Conservation (phyloP, 1,139 yeast species). For the Tardiomyces depauwii region DNA sequence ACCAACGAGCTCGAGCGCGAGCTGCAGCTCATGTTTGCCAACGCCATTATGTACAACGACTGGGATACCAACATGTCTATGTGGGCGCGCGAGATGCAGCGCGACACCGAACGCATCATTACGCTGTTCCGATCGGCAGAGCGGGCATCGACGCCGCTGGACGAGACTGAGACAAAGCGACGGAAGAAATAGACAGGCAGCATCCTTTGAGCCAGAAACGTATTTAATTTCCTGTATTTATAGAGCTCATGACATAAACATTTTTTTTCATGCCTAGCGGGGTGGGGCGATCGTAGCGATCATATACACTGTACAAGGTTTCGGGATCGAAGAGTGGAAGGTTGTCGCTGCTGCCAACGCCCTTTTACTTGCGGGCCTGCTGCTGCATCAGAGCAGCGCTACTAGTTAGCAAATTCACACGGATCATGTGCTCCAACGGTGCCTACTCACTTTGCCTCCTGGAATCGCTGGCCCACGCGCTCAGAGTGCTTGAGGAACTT, state of each 20-base stretch:
- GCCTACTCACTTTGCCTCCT: slow-evolving; percentile 69
- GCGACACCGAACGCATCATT: slow-evolving; percentile 25
- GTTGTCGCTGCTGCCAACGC: no score
- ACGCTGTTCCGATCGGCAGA: slow-evolving; percentile 18
- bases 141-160: not conserved
- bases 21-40: slow-evolving; percentile 68
- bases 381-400: slow-evolving; percentile 20
- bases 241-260: no score
- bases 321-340: no score
- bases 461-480: slow-evolving; percentile 98
- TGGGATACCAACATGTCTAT: slow-evolving; percentile 50
- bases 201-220: no score
- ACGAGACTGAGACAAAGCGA: not conserved
- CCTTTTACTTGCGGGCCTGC: slow-evolving; percentile 7
- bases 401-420: slow-evolving; percentile 4
- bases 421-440: not conserved
- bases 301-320: no score
- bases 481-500: slow-evolving; percentile 97
- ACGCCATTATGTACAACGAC: slow-evolving; percentile 72
- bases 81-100: slow-evolving; percentile 55
- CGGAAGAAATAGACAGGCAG: not conserved
- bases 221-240: no score
- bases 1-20: slow-evolving; percentile 51
- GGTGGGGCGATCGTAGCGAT: no score
- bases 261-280: no score